Percentiles rank a stretch among this genome's conserved stretches.
phyloP scores from a whole-genome alignment of 2,329 filamentous ascomycete species.

The Penicillium sumatraense region DNA sequence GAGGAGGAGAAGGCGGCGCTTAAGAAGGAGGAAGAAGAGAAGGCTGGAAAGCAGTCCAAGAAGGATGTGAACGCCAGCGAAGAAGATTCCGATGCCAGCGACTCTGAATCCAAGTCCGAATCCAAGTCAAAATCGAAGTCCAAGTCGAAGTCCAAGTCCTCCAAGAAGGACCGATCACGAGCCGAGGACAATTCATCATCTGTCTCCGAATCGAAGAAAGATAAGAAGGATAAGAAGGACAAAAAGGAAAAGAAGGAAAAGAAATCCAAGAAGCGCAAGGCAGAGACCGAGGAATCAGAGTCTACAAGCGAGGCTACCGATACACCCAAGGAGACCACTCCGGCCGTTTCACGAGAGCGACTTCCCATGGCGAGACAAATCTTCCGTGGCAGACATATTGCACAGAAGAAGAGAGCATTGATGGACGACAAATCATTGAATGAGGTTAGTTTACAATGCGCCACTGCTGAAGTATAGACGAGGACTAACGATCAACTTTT shows the following conservation, averaged over 20 bases:
- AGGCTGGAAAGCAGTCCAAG: conserved; percentile 26
- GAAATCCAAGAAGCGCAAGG: conserved; percentile 42
- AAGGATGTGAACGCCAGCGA: conserved; percentile 5
- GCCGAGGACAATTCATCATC: conserved; percentile 17
- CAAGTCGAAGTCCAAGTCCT: not conserved
- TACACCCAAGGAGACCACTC: conserved; percentile 48
- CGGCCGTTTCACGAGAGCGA: conserved; percentile 54
- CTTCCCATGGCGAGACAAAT: conserved; percentile 67
- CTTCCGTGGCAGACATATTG: conserved; percentile 80
- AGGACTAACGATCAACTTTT: no score
- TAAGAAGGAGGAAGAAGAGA: conserved; percentile 51
- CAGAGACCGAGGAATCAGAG: conserved; percentile 32
- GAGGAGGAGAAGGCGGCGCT: conserved; percentile 52
- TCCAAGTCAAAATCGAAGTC: conserved; percentile 18
- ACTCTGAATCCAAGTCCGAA: conserved; percentile 22
- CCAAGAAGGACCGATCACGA: not conserved
- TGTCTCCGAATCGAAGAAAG: conserved; percentile 31
- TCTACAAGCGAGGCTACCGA: conserved; percentile 23
- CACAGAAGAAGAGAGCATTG: conserved; percentile 82
- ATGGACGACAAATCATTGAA: conserved; percentile 82
- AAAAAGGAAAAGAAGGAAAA: conserved; percentile 41
- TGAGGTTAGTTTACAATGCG: conserved; percentile 63
- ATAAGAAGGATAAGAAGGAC: conserved; percentile 39
- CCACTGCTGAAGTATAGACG: not conserved
- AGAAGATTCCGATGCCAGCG: conserved; percentile 21